These are phyloP conservation scores for Trifolium dubium DNA, from an alignment of 306 rosid species.

Conservation along the genomic window DNA sequence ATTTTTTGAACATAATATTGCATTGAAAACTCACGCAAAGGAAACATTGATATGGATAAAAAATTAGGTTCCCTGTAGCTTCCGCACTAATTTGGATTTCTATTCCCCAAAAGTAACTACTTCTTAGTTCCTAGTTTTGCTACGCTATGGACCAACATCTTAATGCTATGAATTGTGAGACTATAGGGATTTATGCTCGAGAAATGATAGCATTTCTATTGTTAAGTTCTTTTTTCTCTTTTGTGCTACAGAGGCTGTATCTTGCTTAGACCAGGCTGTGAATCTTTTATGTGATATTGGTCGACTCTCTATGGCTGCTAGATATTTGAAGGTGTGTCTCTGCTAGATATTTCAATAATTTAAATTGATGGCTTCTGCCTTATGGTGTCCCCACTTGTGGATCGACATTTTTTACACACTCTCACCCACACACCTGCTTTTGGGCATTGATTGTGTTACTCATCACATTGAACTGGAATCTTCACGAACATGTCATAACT, in stretches of 20 bases:
- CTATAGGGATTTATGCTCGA: background rate
- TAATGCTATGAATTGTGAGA: background rate
- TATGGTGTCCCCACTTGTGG: conserved; percentile 1
- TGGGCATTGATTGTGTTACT: conserved; percentile 9
- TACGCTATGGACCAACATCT: background rate
- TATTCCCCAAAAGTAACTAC: background rate
- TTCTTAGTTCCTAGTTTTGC: background rate
- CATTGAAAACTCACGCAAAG: conserved; percentile 4
- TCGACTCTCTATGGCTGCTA: conserved; percentile 96
- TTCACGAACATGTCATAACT: conserved; percentile 36
- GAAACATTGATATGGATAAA: background rate
- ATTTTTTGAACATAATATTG: background rate
- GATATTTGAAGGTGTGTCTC: conserved; percentile 74
- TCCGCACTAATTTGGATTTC: background rate
- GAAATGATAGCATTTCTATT: background rate
- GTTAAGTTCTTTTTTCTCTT: conserved; percentile 1
- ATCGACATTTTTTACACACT: background rate
- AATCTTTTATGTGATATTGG: conserved; percentile 93
- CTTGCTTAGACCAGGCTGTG: conserved; percentile 81
- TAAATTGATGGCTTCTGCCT: conserved; percentile 26
- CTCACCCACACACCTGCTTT: background rate
- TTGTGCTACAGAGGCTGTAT: conserved; percentile 66
- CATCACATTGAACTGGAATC: conserved; percentile 14
- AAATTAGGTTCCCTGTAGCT: background rate
- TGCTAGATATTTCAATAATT: conserved; percentile 10